Evolutionary conservation across 2,329 filamentous ascomycete species (phyloP).

Genomic region (Fusarium sp.): DNA sequence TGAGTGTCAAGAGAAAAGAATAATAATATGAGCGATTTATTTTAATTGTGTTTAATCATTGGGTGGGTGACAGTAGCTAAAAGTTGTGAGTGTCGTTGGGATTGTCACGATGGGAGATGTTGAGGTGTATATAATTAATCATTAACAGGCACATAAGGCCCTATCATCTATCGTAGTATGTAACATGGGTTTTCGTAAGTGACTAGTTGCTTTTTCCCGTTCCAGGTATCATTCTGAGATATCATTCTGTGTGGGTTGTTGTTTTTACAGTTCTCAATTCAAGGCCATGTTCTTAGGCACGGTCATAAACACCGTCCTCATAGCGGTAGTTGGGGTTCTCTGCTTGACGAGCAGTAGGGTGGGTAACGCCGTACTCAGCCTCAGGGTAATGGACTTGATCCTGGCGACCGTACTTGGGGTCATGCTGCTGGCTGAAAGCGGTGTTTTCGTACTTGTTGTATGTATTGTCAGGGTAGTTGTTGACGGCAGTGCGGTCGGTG

Average conservation of each 20-base stretch:
- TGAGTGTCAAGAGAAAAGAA: not conserved
- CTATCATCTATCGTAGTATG: slow-evolving; percentile 24
- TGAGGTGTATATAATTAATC: slow-evolving; percentile 26
- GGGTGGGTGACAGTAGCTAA: too few relatives aligned
- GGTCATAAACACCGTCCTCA: slow-evolving; percentile 55
- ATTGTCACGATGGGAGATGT: not conserved
- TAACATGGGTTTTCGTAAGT: slow-evolving; percentile 20
- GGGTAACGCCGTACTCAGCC: slow-evolving; percentile 36
- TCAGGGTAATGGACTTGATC: slow-evolving; percentile 48
- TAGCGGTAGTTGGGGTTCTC: slow-evolving; percentile 51
- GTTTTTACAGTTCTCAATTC: not conserved
- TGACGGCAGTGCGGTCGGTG: slow-evolving; percentile 55
- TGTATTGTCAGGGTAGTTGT: slow-evolving; percentile 42
- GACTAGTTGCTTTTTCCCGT: slow-evolving; percentile 23
- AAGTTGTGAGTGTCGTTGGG: too few relatives aligned
- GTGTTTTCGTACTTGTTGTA: slow-evolving; percentile 48
- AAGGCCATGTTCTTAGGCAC: slow-evolving; percentile 22
- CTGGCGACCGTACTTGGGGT: slow-evolving; percentile 40
- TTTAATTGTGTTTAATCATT: not conserved
- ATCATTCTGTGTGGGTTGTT: slow-evolving; percentile 3
- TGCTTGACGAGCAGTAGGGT: slow-evolving; percentile 12
- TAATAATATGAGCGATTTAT: slow-evolving; percentile 4
- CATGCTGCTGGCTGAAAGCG: slow-evolving; percentile 42
- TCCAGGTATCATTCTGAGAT: slow-evolving; percentile 21
- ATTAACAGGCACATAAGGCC: slow-evolving; percentile 27